phyloP scores from a whole-genome alignment of 164 flowering plant genomes.

The Tetrastigma voinierianum region DNA sequence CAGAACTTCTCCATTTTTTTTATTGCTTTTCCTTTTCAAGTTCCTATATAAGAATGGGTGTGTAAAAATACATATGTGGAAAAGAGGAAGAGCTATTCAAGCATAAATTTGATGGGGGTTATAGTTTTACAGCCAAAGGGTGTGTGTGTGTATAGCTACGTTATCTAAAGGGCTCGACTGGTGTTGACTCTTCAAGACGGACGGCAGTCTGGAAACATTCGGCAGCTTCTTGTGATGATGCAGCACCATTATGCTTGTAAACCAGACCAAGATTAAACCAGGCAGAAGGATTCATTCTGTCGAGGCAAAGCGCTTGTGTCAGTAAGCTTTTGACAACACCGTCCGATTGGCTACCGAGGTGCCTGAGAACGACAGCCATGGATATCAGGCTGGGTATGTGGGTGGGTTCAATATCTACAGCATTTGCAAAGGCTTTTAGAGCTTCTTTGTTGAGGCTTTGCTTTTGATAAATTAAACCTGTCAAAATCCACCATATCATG shows the following conservation, averaged over 20 bases:
- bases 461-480: slow-evolving; percentile 34
- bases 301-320: slow-evolving; percentile 28
- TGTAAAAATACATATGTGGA: too few species aligned
- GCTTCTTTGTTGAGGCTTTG: slow-evolving; percentile 35
- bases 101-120: too few species aligned
- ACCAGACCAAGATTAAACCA: slow-evolving; percentile 46
- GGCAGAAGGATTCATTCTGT: slow-evolving; percentile 34
- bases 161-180: slow-evolving; percentile 49
- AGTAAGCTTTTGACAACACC: slow-evolving; percentile 31
- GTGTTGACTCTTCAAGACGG: slow-evolving; percentile 32
- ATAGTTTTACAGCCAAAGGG: not conserved
- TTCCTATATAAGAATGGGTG: too few species aligned
- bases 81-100: too few species aligned
- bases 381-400: slow-evolving; percentile 48
- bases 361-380: slow-evolving; percentile 28
- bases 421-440: slow-evolving; percentile 22
- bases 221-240: slow-evolving; percentile 28
- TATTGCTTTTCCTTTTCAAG: too few species aligned
- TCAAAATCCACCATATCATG: slow-evolving; percentile 6
- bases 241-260: slow-evolving; percentile 23
- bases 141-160: not conserved
- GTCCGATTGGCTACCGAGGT: slow-evolving; percentile 18
- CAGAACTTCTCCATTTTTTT: too few species aligned
- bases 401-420: slow-evolving; percentile 32
- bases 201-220: slow-evolving; percentile 48